phyloP scores from a whole-genome alignment of 2,329 filamentous ascomycete species.

The Scytalidium sp. region DNA sequence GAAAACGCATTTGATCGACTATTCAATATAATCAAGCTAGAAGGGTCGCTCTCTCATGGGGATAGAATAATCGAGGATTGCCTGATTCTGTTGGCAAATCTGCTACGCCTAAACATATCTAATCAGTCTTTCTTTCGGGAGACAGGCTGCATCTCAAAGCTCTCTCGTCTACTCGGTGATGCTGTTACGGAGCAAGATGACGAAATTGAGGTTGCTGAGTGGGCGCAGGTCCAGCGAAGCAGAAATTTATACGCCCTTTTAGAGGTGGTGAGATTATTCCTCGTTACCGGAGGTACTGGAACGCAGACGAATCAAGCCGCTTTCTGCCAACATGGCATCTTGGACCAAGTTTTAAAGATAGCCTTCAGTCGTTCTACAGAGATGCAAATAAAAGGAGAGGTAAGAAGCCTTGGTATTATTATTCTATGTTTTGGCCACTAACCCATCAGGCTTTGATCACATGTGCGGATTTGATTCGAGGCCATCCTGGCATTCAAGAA shows the following conservation, averaged over 20 bases:
- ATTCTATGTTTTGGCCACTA: constrained; percentile 1
- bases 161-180: constrained; percentile 66
- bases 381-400: constrained; percentile 78
- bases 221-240: constrained; percentile 75
- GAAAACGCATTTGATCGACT: constrained; percentile 89
- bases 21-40: constrained; percentile 76
- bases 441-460: constrained; percentile 67
- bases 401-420: constrained; percentile 29
- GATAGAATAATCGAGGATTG: constrained; percentile 91
- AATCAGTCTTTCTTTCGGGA: constrained; percentile 95
- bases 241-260: constrained; percentile 91
- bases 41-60: constrained; percentile 79
- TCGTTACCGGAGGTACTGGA: constrained; percentile 75
- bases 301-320: constrained; percentile 80
- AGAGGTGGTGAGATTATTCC: constrained; percentile 81
- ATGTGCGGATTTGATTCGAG: constrained; percentile 84
- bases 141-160: constrained; percentile 73
- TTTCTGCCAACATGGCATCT: constrained; percentile 79
- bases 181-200: constrained; percentile 52
- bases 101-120: constrained; percentile 80
- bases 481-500: constrained; percentile 78
- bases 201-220: constrained; percentile 61
- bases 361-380: constrained; percentile 74
- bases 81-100: constrained; percentile 83
- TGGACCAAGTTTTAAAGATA: constrained; percentile 76